Evolutionary conservation across 306 rosid genomes (phyloP).

Genomic region (Dryas drummondii): DNA sequence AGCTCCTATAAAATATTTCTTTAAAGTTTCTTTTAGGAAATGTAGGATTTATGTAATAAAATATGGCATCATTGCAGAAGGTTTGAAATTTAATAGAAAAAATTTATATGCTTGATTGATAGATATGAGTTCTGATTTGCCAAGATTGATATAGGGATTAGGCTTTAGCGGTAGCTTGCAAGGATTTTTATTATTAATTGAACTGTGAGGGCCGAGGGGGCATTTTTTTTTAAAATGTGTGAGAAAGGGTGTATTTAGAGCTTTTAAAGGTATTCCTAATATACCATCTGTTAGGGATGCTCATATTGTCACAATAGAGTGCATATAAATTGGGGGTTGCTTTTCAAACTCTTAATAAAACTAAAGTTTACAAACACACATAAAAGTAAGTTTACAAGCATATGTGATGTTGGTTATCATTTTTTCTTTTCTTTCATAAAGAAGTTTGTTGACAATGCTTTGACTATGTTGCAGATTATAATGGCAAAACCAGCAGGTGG

Average conservation of each 20-base stretch:
- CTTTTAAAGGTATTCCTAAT: not conserved
- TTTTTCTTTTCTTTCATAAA: not conserved
- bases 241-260: too few relatives aligned
- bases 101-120: not conserved
- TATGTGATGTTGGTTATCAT: not conserved
- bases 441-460: constrained; percentile 7
- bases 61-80: not conserved
- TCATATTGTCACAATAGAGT: not conserved
- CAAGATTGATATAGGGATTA: not conserved
- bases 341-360: not conserved
- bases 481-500: constrained; percentile 97
- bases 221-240: too few relatives aligned
- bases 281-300: not conserved
- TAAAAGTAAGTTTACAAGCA: not conserved
- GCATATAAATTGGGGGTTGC: not conserved
- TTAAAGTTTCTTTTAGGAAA: not conserved
- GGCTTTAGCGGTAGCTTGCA: too few relatives aligned
- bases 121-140: not conserved
- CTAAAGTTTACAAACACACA: not conserved
- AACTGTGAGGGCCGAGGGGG: not conserved
- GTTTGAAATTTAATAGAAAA: not conserved
- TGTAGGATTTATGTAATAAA: not conserved
- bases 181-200: not conserved
- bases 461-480: constrained; percentile 59
- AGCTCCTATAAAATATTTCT: not conserved